A percentile compares a stretch with the other conserved stretches of the same genome.
Conservation (phyloP, 2,329 filamentous ascomycete species). For the Ceratocystis smalleyi region DNA sequence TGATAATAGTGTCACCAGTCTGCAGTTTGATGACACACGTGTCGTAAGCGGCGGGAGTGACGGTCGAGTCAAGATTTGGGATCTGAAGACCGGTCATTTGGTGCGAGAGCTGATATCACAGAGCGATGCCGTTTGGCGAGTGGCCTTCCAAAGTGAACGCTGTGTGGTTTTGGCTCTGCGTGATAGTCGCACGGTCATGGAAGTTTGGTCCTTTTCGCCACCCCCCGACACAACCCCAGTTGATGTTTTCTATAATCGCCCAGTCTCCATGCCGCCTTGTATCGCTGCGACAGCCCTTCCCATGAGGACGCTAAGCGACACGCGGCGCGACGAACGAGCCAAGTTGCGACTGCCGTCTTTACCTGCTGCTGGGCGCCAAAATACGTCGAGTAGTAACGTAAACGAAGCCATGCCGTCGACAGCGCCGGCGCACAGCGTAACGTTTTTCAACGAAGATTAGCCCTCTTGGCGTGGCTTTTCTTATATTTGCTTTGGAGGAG, state of each 20-base stretch:
- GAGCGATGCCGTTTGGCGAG: slow-evolving; percentile 90
- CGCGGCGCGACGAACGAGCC: slow-evolving; percentile 30
- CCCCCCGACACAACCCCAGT: slow-evolving; percentile 34
- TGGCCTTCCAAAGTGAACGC: slow-evolving; percentile 96
- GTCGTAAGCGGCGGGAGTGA: slow-evolving; percentile 94
- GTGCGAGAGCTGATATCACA: slow-evolving; percentile 83
- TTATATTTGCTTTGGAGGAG: neutral
- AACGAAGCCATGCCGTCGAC: slow-evolving; percentile 40
- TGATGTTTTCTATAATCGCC: slow-evolving; percentile 42
- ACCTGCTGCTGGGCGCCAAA: neutral
- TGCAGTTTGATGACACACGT: slow-evolving; percentile 91
- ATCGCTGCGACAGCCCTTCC: slow-evolving; percentile 30
- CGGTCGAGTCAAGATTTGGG: slow-evolving; percentile 97
- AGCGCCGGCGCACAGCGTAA: slow-evolving; percentile 32
- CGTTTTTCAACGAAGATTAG: slow-evolving; percentile 14
- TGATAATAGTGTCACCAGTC: slow-evolving; percentile 93
- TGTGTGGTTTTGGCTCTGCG: slow-evolving; percentile 89
- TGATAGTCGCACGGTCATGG: slow-evolving; percentile 82
- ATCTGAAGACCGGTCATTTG: slow-evolving; percentile 76
- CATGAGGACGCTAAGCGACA: slow-evolving; percentile 36
- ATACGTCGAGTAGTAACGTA: slow-evolving; percentile 38
- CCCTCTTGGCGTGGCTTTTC: neutral
- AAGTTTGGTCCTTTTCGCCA: slow-evolving; percentile 93
- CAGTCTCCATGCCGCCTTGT: slow-evolving; percentile 35
- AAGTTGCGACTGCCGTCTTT: slow-evolving; percentile 11